These are phyloP conservation scores for Alternaria sp. DNA, from an alignment of 2,329 filamentous ascomycete species.

Conservation along the genomic window DNA sequence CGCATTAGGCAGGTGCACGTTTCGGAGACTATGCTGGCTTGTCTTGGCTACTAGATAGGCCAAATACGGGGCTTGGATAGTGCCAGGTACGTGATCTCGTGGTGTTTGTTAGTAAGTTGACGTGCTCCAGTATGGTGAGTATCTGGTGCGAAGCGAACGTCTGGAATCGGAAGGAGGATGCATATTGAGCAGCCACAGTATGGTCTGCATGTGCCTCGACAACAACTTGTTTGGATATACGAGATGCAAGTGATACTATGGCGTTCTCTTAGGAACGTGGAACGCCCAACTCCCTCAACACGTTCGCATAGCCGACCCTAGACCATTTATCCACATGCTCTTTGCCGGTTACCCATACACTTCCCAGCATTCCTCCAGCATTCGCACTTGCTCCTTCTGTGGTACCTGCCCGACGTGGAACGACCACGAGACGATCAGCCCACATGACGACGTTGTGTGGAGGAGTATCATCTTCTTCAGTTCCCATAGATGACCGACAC, in stretches of 20 bases:
- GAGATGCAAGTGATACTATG: background rate
- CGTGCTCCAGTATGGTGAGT: constrained; percentile 20
- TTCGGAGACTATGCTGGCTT: constrained; percentile 11
- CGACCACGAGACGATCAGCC: constrained; percentile 57
- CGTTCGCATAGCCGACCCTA: constrained; percentile 45
- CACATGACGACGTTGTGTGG: constrained; percentile 60
- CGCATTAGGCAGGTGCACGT: constrained; percentile 16
- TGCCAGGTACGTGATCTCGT: constrained; percentile 19
- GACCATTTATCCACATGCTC: constrained; percentile 52
- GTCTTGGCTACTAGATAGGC: constrained; percentile 19
- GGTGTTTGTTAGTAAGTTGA: constrained; percentile 17
- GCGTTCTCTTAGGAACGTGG: constrained; percentile 3
- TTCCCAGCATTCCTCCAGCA: constrained; percentile 59
- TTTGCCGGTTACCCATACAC: constrained; percentile 50
- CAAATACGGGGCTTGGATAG: constrained; percentile 19
- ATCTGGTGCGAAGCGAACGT: constrained; percentile 20
- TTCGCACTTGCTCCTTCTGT: constrained; percentile 54
- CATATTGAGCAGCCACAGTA: background rate
- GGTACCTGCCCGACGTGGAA: constrained; percentile 53
- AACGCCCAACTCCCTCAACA: constrained; percentile 51
- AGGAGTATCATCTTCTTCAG: constrained; percentile 35
- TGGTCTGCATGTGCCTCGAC: background rate
- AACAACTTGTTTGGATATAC: background rate
- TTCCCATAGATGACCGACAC: constrained; percentile 17
- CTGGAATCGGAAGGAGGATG: constrained; percentile 31